A percentile compares a stretch with the other conserved stretches of the same genome.
phyloP scores from a whole-genome alignment of 352 stramenopile genomes.

The Aphanomyces stellatus region DNA sequence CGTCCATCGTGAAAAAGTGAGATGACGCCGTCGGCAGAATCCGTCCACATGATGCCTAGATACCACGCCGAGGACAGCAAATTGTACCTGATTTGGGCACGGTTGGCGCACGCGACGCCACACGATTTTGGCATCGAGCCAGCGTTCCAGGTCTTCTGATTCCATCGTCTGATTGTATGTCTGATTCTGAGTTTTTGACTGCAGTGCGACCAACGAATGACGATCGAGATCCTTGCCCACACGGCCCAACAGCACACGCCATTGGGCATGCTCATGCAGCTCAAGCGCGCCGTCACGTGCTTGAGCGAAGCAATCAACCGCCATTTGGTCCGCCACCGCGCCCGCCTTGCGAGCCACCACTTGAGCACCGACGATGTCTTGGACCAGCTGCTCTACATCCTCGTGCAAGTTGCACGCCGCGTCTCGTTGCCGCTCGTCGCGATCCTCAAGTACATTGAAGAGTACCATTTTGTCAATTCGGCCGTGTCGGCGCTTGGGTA shows the following conservation, averaged over 20 bases:
- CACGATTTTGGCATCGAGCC: constrained; percentile 58
- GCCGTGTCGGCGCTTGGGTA: constrained; percentile 60
- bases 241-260: constrained; percentile 38
- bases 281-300: constrained; percentile 54
- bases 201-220: constrained; percentile 8
- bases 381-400: constrained; percentile 59
- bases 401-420: constrained; percentile 36
- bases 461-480: constrained; percentile 81
- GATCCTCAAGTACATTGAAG: constrained; percentile 56
- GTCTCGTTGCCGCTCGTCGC: constrained; percentile 38
- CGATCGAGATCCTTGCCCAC: not conserved
- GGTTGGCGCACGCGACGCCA: constrained; percentile 51
- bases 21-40: too few relatives aligned
- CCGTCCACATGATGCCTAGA: constrained; percentile 29
- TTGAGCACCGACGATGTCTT: constrained; percentile 77
- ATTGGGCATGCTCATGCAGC: constrained; percentile 61
- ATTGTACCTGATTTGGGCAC: constrained; percentile 33
- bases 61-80: constrained; percentile 40
- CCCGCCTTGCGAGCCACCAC: constrained; percentile 25
- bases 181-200: constrained; percentile 28
- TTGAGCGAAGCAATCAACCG: constrained; percentile 46
- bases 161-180: not conserved
- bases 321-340: constrained; percentile 45
- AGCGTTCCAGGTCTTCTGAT: constrained; percentile 72
- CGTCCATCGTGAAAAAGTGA: too few relatives aligned